These are phyloP conservation scores for Rhizopogon sp. DNA, from an alignment of 768 basidiomycete species.

Conservation along the genomic window DNA sequence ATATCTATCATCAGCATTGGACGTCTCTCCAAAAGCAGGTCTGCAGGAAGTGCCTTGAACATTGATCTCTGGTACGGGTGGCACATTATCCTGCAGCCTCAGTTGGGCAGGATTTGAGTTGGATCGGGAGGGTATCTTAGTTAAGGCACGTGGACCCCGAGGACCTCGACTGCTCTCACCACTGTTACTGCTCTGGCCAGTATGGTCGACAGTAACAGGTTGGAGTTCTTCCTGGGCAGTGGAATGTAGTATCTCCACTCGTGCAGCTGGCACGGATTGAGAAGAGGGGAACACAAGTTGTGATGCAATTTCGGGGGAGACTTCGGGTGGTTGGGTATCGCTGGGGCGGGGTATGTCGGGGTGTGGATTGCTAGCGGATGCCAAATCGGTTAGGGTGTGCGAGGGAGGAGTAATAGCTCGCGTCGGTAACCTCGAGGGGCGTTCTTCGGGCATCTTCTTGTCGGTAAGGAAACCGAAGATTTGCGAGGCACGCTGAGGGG, in stretches of 20 bases:
- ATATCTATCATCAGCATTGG: constrained; percentile 9
- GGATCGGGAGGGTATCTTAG: constrained; percentile 27
- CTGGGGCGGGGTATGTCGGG: constrained; percentile 8
- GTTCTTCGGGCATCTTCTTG: constrained; percentile 36
- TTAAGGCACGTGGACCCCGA: constrained; percentile 37
- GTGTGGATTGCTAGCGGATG: background rate
- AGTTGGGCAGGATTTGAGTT: constrained; percentile 14
- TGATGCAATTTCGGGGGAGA: constrained; percentile 6
- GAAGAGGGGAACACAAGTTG: constrained; percentile 1
- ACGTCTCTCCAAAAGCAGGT: constrained; percentile 10
- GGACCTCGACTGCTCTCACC: constrained; percentile 31
- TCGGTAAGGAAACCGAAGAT: constrained; percentile 69
- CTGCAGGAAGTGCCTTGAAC: background rate
- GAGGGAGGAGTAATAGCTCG: constrained; percentile 21
- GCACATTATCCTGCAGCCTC: constrained; percentile 3
- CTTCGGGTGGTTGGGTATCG: constrained; percentile 18
- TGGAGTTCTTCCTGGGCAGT: constrained; percentile 1
- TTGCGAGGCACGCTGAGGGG: constrained; percentile 67
- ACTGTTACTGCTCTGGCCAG: constrained; percentile 27
- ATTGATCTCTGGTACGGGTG: constrained; percentile 2
- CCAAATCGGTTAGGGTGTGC: constrained; percentile 27
- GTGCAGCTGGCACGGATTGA: constrained; percentile 7
- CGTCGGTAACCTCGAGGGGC: constrained; percentile 28
- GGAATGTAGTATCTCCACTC: constrained; percentile 1
- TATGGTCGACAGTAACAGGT: constrained; percentile 6